phyloP scores from a whole-genome alignment of 2,329 filamentous ascomycete species.

The Trichoderma guizhouense region DNA sequence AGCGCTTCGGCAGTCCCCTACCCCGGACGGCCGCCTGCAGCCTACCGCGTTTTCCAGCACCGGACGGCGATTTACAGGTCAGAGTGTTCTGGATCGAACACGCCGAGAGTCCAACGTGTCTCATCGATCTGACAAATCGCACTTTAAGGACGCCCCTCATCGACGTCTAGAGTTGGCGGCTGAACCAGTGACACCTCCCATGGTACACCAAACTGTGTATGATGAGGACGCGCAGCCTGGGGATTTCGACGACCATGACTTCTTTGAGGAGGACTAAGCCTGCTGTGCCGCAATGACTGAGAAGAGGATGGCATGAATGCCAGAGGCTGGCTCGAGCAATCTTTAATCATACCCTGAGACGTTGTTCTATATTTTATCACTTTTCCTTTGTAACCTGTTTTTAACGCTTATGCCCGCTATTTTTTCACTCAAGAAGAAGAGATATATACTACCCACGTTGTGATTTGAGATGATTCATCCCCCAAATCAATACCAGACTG shows the following conservation, averaged over 20 bases:
- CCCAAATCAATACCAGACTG: slow-evolving; percentile 29
- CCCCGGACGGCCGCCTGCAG: slow-evolving; percentile 42
- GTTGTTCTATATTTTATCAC: neutral
- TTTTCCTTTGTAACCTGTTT: neutral
- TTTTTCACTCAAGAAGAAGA: neutral
- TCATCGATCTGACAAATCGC: slow-evolving; percentile 40
- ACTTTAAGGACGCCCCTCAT: slow-evolving; percentile 41
- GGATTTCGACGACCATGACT: slow-evolving; percentile 58
- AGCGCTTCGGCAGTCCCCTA: slow-evolving; percentile 60
- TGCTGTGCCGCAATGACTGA: neutral
- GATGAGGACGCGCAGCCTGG: slow-evolving; percentile 59
- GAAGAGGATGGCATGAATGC: neutral
- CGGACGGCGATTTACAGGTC: slow-evolving; percentile 54
- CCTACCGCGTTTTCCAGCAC: slow-evolving; percentile 61
- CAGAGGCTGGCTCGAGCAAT: neutral
- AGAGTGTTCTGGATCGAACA: slow-evolving; percentile 30
- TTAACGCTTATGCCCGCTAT: neutral
- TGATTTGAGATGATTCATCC: slow-evolving; percentile 24
- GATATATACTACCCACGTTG: slow-evolving; percentile 20
- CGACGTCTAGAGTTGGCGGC: slow-evolving; percentile 37
- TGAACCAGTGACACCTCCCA: slow-evolving; percentile 56
- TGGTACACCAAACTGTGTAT: slow-evolving; percentile 57
- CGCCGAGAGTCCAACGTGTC: slow-evolving; percentile 33
- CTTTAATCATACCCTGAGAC: neutral
- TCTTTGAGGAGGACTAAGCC: slow-evolving; percentile 47